Percentiles rank a stretch among this genome's conserved stretches.
These are phyloP conservation scores for Exophiala mesophila DNA, from an alignment of 2,329 filamentous ascomycete species.

Conservation along the genomic window DNA sequence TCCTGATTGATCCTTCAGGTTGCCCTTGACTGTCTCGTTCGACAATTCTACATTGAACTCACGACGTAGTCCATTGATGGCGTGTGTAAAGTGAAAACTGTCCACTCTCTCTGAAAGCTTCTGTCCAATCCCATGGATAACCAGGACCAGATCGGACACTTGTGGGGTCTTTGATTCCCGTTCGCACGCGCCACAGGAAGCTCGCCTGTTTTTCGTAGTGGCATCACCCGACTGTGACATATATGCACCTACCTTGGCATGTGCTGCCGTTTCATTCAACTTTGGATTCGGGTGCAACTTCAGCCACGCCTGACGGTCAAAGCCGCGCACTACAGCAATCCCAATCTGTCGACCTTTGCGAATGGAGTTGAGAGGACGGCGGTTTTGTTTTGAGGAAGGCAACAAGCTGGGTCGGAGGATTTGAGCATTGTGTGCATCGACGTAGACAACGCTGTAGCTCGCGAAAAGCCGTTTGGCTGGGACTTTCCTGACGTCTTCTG, in stretches of 20 bases:
- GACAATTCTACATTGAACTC: conserved; percentile 80
- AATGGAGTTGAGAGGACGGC: conserved; percentile 77
- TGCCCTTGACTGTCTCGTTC: conserved; percentile 65
- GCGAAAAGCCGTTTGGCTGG: conserved; percentile 51
- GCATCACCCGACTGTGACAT: conserved; percentile 27
- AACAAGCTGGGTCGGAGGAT: conserved; percentile 80
- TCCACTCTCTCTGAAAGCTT: conserved; percentile 93
- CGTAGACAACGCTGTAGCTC: conserved; percentile 81
- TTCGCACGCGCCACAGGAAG: conserved; percentile 57
- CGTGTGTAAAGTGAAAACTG: conserved; percentile 95
- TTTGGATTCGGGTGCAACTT: conserved; percentile 58
- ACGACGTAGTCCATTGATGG: conserved; percentile 83
- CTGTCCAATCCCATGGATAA: conserved; percentile 94
- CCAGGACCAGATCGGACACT: conserved; percentile 81
- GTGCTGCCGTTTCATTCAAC: conserved; percentile 37
- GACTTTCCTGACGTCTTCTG: conserved; percentile 19
- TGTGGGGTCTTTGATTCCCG: conserved; percentile 53
- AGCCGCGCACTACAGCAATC: conserved; percentile 82
- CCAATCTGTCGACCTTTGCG: conserved; percentile 78
- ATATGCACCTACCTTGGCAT: conserved; percentile 30
- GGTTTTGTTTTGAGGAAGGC: conserved; percentile 78
- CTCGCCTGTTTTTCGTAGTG: conserved; percentile 19
- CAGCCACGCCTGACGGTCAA: conserved; percentile 73
- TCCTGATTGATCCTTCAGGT: conserved; percentile 72
- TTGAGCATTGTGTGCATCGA: conserved; percentile 70